Percentiles rank a stretch among this genome's conserved stretches.
Conservation (phyloP, 2,329 filamentous ascomycete genomes). For the Alternaria conjuncta region DNA sequence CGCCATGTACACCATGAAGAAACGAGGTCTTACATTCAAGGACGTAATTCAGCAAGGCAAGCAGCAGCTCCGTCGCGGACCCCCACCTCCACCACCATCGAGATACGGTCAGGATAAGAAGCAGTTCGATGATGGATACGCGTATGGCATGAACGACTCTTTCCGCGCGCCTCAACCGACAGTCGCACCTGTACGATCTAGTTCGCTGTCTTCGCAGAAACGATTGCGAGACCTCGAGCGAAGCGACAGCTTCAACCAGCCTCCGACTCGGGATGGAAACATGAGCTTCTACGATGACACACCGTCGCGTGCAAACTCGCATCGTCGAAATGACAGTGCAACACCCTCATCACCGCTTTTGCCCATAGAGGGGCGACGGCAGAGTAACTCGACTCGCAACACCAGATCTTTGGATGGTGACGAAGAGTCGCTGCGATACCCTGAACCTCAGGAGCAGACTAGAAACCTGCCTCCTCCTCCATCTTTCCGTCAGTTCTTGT, state of each 20-base stretch:
- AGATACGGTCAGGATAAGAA: constrained; percentile 38
- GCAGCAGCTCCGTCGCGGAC: constrained; percentile 28
- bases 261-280: constrained; percentile 10
- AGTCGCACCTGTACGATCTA: constrained; percentile 29
- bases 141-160: constrained; percentile 29
- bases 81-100: constrained; percentile 26
- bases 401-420: constrained; percentile 36
- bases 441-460: constrained; percentile 22
- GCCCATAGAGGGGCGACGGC: constrained; percentile 32
- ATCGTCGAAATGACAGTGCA: constrained; percentile 37
- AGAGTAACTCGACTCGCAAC: constrained; percentile 41
- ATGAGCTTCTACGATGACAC: constrained; percentile 38
- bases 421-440: constrained; percentile 32
- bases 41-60: constrained; percentile 36
- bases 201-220: constrained; percentile 37
- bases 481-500: constrained; percentile 48
- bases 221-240: constrained; percentile 37
- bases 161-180: constrained; percentile 36
- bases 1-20: constrained; percentile 47
- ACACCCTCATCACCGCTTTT: constrained; percentile 43
- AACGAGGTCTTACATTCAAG: constrained; percentile 42
- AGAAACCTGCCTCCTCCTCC: constrained; percentile 39
- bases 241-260: constrained; percentile 39
- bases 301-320: constrained; percentile 32
- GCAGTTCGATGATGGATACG: constrained; percentile 30